Base-by-base conservation (phyloP, 495 filamentous ascomycete genomes). In the Neurospora tetrasperma region DNA sequence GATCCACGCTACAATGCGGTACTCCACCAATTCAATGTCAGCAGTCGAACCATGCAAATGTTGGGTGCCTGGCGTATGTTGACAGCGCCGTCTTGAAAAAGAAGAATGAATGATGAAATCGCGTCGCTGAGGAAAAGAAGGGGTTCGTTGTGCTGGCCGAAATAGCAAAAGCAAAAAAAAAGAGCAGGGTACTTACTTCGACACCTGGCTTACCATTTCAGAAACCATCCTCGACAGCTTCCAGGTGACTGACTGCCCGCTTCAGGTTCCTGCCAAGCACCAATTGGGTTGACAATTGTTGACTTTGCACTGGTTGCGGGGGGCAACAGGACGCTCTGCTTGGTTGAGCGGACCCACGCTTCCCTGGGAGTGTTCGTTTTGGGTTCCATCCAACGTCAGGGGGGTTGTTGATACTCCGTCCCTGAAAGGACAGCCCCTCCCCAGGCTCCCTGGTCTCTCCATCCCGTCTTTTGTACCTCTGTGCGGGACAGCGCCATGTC, bases 261-360 rank as follows among this genome's bases (percentile, higher is more conserved):
- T 71, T 46, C 41, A 35, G 41, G 39, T 71, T 62, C 54, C 54
- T 66, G 54, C 54, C 27, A 66, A 48, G 40, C 27, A 71, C 70
- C 27, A 46, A 71, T 46, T 35, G 70, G 39, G 18, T 35, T 14
- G 18, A 3, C 40, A 11, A 44, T 40, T 73, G 59, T 73, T 74
- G 72, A 62, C 43, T 69, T 20, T 39, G 69, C 3, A 66, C 31
- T 38, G 23, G 54, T 74, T 74, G 72, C 69, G 72, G 54, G 43
- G 70, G 72, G 72, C 72, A 74, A 74, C 72, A 23, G 12, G 42
- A 35, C 18, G 14, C 40, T 69, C 27, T 70, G 35, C 35, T 38
- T 38, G 42, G 54, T 66, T 66, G 54, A 27, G 54, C 23, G 23
- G 54, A 12, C 54, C 54, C 54, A 62, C 54, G 23, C 54, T 66